Evolutionary conservation across 2,329 filamentous ascomycete species (phyloP), one percentile per base, ranked within the genome.

Genomic region (Diaporthe ampelina): DNA sequence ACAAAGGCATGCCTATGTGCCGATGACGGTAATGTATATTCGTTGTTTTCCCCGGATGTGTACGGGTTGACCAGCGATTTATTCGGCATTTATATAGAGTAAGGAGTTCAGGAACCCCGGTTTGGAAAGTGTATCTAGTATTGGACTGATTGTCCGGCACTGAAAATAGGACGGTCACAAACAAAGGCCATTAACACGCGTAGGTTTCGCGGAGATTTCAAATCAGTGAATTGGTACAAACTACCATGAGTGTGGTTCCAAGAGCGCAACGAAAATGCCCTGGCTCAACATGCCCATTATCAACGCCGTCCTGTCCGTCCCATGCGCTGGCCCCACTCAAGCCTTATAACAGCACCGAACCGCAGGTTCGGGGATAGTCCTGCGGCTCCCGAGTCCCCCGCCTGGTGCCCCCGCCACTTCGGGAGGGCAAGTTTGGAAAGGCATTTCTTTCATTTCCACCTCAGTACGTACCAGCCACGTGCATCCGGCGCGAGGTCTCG

Each of bases 1-100:
- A 40, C 9, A 37, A 37, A 29, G 24, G 32, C n/a, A 35, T 24
- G 24, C 26, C 17, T 56, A 15, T 19, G 5, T 48, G 17, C n/a
- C 10, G 29, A 52, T 43, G 37, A 52, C 26, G 26, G n/a, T 72
- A 72, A 72, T 72, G 67, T 76, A 17, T 72, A 57, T 65, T 76
- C 24, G 37, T 37, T 29, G 26, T 24, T 70, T 58, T 24, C 56
- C 48, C 57, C 29, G 57, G 45, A 26, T 54, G 43, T 72, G 8
- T 29, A 54, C 21, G 48, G 48, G 32, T n/a, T 32, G 48, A 54
- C 48, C 26, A 68, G 63, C 48, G 48, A 40, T 67, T 26, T 48
- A 9, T 71, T 37, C 56, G 67, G 67, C 74, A 32, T 57, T 17
- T 29, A 21, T 43, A 40, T 35, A 32, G 4, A 32, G 56, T 57